Conservation (phyloP, 2,329 filamentous ascomycete species). For the Torrubiellomyces zombiae region DNA sequence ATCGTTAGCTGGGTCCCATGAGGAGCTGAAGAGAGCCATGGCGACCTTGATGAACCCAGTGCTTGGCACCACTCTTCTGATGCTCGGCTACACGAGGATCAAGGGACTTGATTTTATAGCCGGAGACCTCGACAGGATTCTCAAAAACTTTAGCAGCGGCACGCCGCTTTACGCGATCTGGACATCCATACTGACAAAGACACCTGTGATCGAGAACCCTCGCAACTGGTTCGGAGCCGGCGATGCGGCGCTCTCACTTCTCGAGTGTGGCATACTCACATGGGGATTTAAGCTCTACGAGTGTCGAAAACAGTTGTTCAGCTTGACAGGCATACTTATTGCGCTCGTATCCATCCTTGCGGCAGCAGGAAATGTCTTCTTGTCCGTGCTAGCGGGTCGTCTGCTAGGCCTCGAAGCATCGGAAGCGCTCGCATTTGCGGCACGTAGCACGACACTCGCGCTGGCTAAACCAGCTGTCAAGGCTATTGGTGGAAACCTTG, state of each 20-base stretch:
- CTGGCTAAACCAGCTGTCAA: slow-evolving; percentile 29
- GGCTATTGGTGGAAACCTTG: slow-evolving; percentile 25
- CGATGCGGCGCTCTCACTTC: slow-evolving; percentile 28
- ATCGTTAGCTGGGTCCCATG: neutral
- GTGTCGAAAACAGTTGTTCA: slow-evolving; percentile 28
- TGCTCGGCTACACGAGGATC: slow-evolving; percentile 24
- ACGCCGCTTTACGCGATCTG: slow-evolving; percentile 18
- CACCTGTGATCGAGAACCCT: slow-evolving; percentile 5
- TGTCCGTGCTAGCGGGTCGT: slow-evolving; percentile 20
- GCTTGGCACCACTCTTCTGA: slow-evolving; percentile 26
- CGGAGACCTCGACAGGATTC: slow-evolving; percentile 13
- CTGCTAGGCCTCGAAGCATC: slow-evolving; percentile 18
- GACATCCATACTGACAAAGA: slow-evolving; percentile 8
- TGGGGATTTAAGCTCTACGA: slow-evolving; percentile 39
- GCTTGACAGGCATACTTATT: slow-evolving; percentile 22
- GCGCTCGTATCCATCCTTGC: slow-evolving; percentile 18
- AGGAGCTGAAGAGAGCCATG: slow-evolving; percentile 13
- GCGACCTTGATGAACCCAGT: slow-evolving; percentile 30
- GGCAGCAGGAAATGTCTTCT: slow-evolving; percentile 24
- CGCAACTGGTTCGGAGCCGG: slow-evolving; percentile 25
- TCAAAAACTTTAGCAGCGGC: slow-evolving; percentile 17
- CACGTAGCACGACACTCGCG: slow-evolving; percentile 32
- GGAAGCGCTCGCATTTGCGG: slow-evolving; percentile 28
- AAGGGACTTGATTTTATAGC: no score
- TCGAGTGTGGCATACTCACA: slow-evolving; percentile 32